Evolutionary conservation across 2,329 filamentous ascomycete species (phyloP).

Genomic region (Calonectria ilicicola): DNA sequence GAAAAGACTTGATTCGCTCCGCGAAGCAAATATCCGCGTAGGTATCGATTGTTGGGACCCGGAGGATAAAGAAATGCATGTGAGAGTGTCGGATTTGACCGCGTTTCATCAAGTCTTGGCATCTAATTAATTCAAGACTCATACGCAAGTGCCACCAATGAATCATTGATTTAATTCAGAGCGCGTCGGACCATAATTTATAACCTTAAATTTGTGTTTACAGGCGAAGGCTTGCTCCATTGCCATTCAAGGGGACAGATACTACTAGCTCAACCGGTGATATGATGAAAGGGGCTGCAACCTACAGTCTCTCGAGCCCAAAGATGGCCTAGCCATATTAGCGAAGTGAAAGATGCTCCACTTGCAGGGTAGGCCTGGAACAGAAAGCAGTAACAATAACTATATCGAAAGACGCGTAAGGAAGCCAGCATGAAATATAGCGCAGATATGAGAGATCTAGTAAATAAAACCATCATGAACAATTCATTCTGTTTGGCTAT

Average conservation of each 20-base stretch:
- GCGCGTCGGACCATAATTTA: neutral
- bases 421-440: neutral
- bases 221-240: neutral
- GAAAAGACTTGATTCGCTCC: no score
- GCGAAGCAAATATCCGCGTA: no score
- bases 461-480: neutral
- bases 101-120: neutral
- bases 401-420: no score
- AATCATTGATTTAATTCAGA: neutral
- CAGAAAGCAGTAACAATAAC: neutral
- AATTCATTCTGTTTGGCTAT: neutral
- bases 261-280: neutral
- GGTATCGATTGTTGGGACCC: no score
- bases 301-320: neutral
- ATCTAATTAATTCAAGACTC: neutral
- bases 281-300: neutral
- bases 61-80: neutral
- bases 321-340: neutral
- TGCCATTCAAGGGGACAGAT: neutral
- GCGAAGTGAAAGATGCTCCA: neutral
- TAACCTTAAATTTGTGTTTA: neutral
- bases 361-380: neutral
- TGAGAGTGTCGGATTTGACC: neutral
- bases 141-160: neutral
- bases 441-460: neutral